phyloP scores from a whole-genome alignment of 2,329 filamentous ascomycete species.

The Monosporascus sp. region DNA sequence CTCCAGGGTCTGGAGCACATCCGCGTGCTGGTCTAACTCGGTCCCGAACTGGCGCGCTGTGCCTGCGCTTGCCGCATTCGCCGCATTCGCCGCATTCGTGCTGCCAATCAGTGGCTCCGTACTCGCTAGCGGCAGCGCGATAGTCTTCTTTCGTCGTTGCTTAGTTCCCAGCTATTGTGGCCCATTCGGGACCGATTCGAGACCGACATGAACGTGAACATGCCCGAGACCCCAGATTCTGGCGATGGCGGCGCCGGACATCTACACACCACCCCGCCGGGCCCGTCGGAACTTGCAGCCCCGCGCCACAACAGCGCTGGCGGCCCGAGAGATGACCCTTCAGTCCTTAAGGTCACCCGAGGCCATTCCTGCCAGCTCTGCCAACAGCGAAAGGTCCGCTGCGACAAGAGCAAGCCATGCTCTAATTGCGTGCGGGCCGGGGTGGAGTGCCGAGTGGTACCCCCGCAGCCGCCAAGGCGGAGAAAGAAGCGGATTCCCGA shows the following conservation, averaged over 20 bases:
- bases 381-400: conserved; percentile 71
- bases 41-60: too few species aligned
- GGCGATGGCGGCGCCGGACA: conserved; percentile 21
- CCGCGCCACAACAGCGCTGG: conserved; percentile 20
- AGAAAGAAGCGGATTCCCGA: conserved; percentile 63
- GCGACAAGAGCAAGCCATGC: conserved; percentile 68
- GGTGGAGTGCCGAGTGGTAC: conserved; percentile 55
- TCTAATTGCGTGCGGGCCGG: conserved; percentile 60
- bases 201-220: conserved; percentile 14
- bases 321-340: conserved; percentile 29
- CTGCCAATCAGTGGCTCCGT: too few species aligned
- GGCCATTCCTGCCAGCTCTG: conserved; percentile 65
- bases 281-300: conserved; percentile 22
- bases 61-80: too few species aligned
- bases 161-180: background rate
- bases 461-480: conserved; percentile 51
- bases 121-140: background rate
- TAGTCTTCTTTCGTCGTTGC: conserved; percentile 1
- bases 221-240: conserved; percentile 27
- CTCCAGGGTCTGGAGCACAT: too few species aligned
- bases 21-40: too few species aligned
- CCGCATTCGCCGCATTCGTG: too few species aligned
- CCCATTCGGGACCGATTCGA: conserved; percentile 15
- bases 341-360: conserved; percentile 49
- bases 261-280: conserved; percentile 23